Conservation (phyloP, 768 basidiomycete species). For the Sistotremastrum niveocremeum region DNA sequence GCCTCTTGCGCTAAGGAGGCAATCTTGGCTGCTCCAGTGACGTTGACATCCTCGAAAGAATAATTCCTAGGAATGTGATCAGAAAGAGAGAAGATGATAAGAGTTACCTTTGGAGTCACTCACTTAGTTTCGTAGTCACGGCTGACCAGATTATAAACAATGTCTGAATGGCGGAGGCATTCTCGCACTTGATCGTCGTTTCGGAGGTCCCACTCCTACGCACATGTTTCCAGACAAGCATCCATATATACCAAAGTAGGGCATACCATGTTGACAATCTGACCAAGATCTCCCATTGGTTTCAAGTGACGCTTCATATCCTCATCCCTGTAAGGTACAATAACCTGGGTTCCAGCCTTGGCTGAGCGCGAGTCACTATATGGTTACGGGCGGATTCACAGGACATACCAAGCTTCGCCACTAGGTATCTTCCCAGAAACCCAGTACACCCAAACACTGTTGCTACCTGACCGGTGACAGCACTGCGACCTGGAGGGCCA, state of each 20-base stretch:
- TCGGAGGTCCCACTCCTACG: conserved; percentile 90
- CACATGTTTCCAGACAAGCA: background rate
- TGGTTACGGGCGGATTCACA: background rate
- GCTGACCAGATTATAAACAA: conserved; percentile 92
- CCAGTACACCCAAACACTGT: conserved; percentile 97
- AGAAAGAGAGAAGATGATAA: too few species aligned
- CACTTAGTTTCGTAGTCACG: conserved; percentile 94
- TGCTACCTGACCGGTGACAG: conserved; percentile 79
- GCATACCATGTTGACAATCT: conserved; percentile 85
- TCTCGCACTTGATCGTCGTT: conserved; percentile 86
- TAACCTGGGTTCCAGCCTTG: conserved; percentile 83
- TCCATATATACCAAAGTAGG: background rate
- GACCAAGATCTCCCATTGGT: conserved; percentile 93
- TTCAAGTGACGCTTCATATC: conserved; percentile 83
- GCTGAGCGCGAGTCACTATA: conserved; percentile 29
- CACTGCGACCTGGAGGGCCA: conserved; percentile 75
- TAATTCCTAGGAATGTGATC: conserved; percentile 57
- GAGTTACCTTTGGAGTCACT: conserved; percentile 11
- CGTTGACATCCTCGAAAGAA: conserved; percentile 67
- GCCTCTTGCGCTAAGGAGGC: conserved; percentile 65
- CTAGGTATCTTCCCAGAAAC: conserved; percentile 88
- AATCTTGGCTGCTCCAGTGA: conserved; percentile 70
- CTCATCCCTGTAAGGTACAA: conserved; percentile 90
- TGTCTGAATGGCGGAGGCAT: conserved; percentile 88
- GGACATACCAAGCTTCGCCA: conserved; percentile 76